A percentile compares a stretch with the other conserved stretches of the same genome.
phyloP scores from a whole-genome alignment of 2,329 filamentous ascomycete species.

The Sphaceloma murrayae region DNA sequence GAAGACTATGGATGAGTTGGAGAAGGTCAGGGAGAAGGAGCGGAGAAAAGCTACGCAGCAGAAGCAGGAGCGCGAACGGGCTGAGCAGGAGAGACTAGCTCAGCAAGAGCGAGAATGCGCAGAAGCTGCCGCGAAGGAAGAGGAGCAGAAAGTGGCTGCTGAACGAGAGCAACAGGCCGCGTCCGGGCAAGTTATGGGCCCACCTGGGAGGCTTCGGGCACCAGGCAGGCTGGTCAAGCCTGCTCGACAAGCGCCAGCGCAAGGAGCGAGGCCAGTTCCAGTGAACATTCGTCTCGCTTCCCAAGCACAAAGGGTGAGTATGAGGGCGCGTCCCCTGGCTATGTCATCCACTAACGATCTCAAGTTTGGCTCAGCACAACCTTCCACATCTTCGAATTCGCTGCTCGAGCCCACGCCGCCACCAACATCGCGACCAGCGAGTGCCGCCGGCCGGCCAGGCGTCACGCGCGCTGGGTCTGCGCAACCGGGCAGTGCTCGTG shows the following conservation, averaged over 20 bases:
- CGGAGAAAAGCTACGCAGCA: conserved; percentile 54
- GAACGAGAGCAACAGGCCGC: conserved; percentile 43
- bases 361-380: conserved; percentile 18
- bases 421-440: conserved; percentile 13
- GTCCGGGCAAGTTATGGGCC: conserved; percentile 33
- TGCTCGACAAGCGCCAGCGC: conserved; percentile 43
- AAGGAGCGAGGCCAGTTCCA: conserved; percentile 51
- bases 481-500: conserved; percentile 23
- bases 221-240: conserved; percentile 30
- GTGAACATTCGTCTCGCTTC: conserved; percentile 60
- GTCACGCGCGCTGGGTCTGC: conserved; percentile 17
- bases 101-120: conserved; percentile 30
- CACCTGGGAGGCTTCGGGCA: conserved; percentile 30
- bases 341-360: background rate
- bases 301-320: conserved; percentile 31
- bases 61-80: conserved; percentile 41
- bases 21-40: conserved; percentile 61
- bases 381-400: conserved; percentile 25
- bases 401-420: conserved; percentile 20
- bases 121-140: conserved; percentile 23
- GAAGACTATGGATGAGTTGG: conserved; percentile 52
- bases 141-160: conserved; percentile 37
- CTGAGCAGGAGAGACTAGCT: conserved; percentile 30
- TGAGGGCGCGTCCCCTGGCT: background rate
- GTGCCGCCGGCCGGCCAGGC: conserved; percentile 15